Base-by-base conservation (phyloP, 768 basidiomycete species). In the Phlebiopsis gigantea region DNA sequence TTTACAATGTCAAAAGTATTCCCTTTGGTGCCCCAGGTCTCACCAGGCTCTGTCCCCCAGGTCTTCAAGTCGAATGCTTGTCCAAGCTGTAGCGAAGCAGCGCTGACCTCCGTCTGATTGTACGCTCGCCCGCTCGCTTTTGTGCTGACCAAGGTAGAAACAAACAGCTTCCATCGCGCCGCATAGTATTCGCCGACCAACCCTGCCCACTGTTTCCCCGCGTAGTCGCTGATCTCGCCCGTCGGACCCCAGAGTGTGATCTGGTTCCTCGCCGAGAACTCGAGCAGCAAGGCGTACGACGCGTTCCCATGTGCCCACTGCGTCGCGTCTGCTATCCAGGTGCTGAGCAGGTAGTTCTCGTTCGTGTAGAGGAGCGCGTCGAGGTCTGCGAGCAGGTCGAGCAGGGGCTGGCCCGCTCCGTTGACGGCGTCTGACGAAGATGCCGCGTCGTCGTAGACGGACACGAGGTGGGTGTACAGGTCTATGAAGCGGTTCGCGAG, bases 201-300 rank as follows among this genome's bases (percentile, higher is more conserved):
- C 2, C 75, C 74, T 0, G 67, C 70, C 74, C 74, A 76, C 59
- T 73, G 70, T 52, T 76, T 76, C 22, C 72, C 73, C 22, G 74
- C 75, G 49, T 76, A 76, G 58, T 75, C 75, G 51, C 70, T 68
- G 68, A 72, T 73, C 62, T 74, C 61, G 8, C 75, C 74, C 19
- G 64, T 66, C 1, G 74, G 73, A n/a, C 75, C 75, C 74, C 75
- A 76, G 25, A 76, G 69, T 28, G 73, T 76, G 60, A 76, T 67
- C 63, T 76, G 75, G 60, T 75, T 76, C 21, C 73, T 64, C 17
- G 75, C 72, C 46, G 70, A 66, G 54, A 73, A 74, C 57, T 71
- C 73, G 24, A 76, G 66, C 56, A 71, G 73, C 24, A 61, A 60
- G 0, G 66, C 70, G 50, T 73, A 73, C 14, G 69, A 59, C 50